Conservation (phyloP, 2,329 filamentous ascomycete species). For the Phyllachora maydis region DNA sequence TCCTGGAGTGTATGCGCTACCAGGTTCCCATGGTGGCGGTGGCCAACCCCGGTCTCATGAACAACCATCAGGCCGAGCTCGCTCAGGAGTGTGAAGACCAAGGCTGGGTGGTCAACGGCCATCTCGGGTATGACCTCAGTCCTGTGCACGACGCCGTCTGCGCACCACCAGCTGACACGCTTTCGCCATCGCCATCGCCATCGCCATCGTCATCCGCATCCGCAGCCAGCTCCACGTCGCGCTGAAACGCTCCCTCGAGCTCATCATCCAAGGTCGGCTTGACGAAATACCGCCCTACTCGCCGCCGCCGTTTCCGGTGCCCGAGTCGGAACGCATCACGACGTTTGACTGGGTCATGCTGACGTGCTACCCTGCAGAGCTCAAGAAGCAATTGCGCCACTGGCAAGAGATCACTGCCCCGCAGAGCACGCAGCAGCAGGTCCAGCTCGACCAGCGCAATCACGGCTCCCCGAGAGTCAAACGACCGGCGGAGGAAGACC, state of each 20-base stretch:
- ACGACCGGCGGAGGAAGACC: no score
- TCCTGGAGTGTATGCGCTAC: constrained; percentile 61
- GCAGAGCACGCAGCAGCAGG: no score
- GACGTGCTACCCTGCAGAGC: constrained; percentile 9
- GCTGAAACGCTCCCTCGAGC: constrained; percentile 5
- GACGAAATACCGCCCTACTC: constrained; percentile 7
- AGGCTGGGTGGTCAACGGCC: constrained; percentile 57
- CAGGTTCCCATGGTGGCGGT: constrained; percentile 70
- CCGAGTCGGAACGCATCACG: constrained; percentile 8
- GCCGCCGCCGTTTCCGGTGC: constrained; percentile 9
- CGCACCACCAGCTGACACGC: no score
- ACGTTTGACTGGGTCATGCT: constrained; percentile 14
- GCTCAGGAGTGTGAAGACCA: constrained; percentile 54
- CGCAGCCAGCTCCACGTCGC: constrained; percentile 8
- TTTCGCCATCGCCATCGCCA: background rate
- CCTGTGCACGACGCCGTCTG: background rate
- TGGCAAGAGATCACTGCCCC: no score
- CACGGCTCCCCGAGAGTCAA: no score
- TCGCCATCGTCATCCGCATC: constrained; percentile 1
- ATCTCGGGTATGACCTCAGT: constrained; percentile 30
- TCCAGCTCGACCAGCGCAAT: no score
- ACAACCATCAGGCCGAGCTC: constrained; percentile 83
- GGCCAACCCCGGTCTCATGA: constrained; percentile 60
- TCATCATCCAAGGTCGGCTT: constrained; percentile 5
- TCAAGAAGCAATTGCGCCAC: no score